Percentiles rank a stretch among this genome's conserved stretches.
Evolutionary conservation across 306 rosid genomes (phyloP).

Genomic region (Casuarina cunninghamiana): DNA sequence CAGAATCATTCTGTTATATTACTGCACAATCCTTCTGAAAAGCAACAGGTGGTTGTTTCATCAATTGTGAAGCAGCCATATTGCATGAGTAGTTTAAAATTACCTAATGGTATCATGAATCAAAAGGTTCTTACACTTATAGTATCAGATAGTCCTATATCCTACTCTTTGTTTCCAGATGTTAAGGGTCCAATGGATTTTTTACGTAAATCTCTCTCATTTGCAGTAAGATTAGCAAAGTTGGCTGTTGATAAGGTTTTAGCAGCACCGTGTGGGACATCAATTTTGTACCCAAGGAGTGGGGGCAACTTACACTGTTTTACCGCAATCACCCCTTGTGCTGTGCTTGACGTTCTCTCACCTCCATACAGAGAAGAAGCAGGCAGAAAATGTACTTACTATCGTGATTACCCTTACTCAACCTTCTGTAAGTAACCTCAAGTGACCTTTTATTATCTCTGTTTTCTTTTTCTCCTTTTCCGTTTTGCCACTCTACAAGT

Average conservation of each 20-base stretch:
- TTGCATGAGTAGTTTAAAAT: background rate
- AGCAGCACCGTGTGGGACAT: constrained; percentile 67
- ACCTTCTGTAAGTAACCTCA: constrained; percentile 58
- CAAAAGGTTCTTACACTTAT: background rate
- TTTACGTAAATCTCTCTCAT: constrained; percentile 2
- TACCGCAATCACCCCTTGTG: constrained; percentile 86
- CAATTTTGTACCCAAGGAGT: constrained; percentile 70
- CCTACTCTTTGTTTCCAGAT: constrained; percentile 23
- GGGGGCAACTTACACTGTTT: constrained; percentile 94
- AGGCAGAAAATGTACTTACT: constrained; percentile 87
- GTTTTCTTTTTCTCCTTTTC: background rate
- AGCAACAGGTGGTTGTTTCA: background rate
- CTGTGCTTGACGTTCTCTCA: constrained; percentile 78
- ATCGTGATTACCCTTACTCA: constrained; percentile 73
- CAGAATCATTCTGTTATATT: background rate
- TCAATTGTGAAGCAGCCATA: background rate
- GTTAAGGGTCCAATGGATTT: background rate
- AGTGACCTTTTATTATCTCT: background rate
- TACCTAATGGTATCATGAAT: background rate
- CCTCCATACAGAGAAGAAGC: constrained; percentile 80
- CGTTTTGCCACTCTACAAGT: background rate
- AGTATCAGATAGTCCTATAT: background rate
- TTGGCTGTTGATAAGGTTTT: constrained; percentile 70
- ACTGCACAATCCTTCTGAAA: background rate
- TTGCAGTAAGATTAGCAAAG: constrained; percentile 78